A percentile compares a stretch with the other conserved stretches of the same genome.
Conservation (phyloP, 2,329 filamentous ascomycete species). For the Penicillium polonicum region DNA sequence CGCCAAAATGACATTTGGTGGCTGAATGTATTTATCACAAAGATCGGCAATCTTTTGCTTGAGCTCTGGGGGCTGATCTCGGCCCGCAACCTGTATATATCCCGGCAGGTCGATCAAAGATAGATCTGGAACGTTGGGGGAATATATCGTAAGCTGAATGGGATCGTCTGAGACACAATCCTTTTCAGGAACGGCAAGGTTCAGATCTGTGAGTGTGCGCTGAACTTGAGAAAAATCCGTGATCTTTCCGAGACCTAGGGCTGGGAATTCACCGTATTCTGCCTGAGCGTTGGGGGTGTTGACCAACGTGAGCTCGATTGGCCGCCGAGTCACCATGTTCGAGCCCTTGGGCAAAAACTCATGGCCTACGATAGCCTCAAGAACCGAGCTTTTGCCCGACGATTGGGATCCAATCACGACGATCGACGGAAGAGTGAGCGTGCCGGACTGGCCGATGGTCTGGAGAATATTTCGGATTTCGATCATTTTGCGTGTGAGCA, state of each 20-base stretch:
- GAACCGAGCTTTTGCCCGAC: conserved; percentile 93
- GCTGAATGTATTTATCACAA: conserved; percentile 96
- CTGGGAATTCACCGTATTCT: conserved; percentile 95
- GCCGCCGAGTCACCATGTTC: conserved; percentile 96
- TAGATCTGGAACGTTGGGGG: conserved; percentile 89
- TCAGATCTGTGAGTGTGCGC: conserved; percentile 89
- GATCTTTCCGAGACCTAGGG: conserved; percentile 83
- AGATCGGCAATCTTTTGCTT: conserved; percentile 96
- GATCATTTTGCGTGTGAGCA: conserved; percentile 99
- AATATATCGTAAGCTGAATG: conserved; percentile 93
- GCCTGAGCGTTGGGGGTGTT: conserved; percentile 84
- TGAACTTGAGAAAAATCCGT: conserved; percentile 83
- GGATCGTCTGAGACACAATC: conserved; percentile 96
- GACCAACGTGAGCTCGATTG: conserved; percentile 92
- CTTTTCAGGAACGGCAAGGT: conserved; percentile 82
- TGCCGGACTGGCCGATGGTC: conserved; percentile 85
- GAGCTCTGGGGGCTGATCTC: conserved; percentile 84
- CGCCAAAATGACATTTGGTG: conserved; percentile 92
- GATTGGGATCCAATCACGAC: conserved; percentile 99
- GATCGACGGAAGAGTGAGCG: conserved; percentile 87
- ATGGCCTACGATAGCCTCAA: conserved; percentile 96
- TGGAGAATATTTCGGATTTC: conserved; percentile 92
- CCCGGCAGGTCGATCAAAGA: conserved; percentile 95
- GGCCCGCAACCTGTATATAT: conserved; percentile 92
- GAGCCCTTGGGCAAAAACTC: conserved; percentile 97